phyloP scores from a whole-genome alignment of 164 flowering plant species.

The Taxillus chinensis region DNA sequence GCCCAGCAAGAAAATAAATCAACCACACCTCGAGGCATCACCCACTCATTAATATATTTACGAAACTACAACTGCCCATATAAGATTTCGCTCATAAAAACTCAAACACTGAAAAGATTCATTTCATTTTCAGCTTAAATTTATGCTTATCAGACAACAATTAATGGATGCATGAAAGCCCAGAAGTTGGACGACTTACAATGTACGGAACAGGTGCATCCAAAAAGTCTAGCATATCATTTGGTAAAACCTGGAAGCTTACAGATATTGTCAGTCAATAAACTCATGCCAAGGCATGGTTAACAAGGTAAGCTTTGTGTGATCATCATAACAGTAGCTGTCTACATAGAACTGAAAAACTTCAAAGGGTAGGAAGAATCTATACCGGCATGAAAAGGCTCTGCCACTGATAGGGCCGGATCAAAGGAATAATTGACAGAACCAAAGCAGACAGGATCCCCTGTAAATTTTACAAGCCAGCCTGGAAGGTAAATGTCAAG shows the following conservation, averaged over 20 bases:
- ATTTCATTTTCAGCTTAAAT: not conserved
- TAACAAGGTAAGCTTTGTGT: not conserved
- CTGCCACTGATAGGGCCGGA: slow-evolving; percentile 97
- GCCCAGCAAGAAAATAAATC: too few species aligned
- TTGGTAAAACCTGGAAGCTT: slow-evolving; percentile 76
- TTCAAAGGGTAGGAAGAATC: not conserved
- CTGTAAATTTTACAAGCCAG: slow-evolving; percentile 22
- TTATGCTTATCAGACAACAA: not conserved
- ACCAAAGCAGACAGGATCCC: slow-evolving; percentile 82
- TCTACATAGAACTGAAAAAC: not conserved
- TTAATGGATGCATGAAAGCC: not conserved
- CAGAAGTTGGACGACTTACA: slow-evolving; percentile 39
- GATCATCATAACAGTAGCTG: too few species aligned
- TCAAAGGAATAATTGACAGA: slow-evolving; percentile 72
- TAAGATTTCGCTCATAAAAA: too few species aligned
- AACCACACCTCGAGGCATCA: too few species aligned
- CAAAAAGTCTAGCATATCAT: slow-evolving; percentile 97
- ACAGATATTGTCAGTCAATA: not conserved
- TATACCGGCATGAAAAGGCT: slow-evolving; percentile 93
- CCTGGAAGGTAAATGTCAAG: too few species aligned
- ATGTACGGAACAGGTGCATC: slow-evolving; percentile 99
- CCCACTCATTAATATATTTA: too few species aligned
- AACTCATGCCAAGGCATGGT: not conserved
- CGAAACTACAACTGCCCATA: too few species aligned
- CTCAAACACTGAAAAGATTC: too few species aligned